Base-by-base conservation (phyloP, 1,284 basidiomycete genomes). In the Leccinum huronense region DNA sequence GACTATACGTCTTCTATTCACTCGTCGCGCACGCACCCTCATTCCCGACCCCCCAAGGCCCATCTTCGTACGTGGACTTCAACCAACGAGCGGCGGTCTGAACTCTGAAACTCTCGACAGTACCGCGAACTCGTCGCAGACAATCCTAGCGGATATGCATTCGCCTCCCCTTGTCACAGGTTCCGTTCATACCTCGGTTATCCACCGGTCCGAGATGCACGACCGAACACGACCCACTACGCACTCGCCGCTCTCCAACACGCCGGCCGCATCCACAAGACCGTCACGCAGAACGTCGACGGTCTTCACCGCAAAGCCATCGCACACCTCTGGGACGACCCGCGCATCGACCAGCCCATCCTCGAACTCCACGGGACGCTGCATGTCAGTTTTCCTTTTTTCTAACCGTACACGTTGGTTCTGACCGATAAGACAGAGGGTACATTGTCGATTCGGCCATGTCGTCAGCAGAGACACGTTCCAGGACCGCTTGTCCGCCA, bases 241-340 rank as follows among this genome's bases (percentile, higher is more conserved):
- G 89, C 91, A 16, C 79, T 97, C 31, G 90, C 93, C 2, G 91
- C 94, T 1, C 80, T 97, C 34, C 90, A 94, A 70, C 81, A 93
- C 65, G 78, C 89, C 7, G 84, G 82, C 7, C 76, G 87, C 60
- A 81, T 91, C 19, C 78, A 83, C 7, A 79, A 80, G n/a, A 76
- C 95, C 31, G 88, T 97, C 63, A 97, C 95, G 0, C 94, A 97
- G 75, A 97, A 96, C 70, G 94, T 97, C 7, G 95, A 97, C 72
- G 94, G 94, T 8, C 84, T 97, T 13, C 94, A 96, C 72, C 87
- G 87, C 59, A 94, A 94, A 78, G 90, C 88, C 33, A 74, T 88
- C 55, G 72, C 72, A 66, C 77, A 72, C 60, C 70, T 78, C 23
- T 80, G 76, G 77, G 72, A 77, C 62, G 69, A 76, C n/a, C 58